Evolutionary conservation across 2,329 filamentous ascomycete genomes (phyloP).

Genomic region (Penicillium sp.): DNA sequence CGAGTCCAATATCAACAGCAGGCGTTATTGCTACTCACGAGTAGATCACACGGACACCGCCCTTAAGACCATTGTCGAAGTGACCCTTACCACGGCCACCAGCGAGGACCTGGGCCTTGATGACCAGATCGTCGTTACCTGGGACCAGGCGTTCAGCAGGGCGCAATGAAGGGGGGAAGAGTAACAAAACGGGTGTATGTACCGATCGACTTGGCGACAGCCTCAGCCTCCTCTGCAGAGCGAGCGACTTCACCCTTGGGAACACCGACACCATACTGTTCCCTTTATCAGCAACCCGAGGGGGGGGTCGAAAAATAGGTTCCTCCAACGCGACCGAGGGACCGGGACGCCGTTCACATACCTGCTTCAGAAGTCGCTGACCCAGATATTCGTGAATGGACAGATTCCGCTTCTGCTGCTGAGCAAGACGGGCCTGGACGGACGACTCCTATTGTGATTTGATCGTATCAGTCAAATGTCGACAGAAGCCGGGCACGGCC

Average conservation of each 20-base stretch:
- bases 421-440: slow-evolving; percentile 53
- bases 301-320: slow-evolving; percentile 6
- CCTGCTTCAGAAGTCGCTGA: slow-evolving; percentile 76
- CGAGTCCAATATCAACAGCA: background rate
- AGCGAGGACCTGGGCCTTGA: slow-evolving; percentile 98
- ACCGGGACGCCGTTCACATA: slow-evolving; percentile 36
- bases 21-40: slow-evolving; percentile 55
- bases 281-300: slow-evolving; percentile 24
- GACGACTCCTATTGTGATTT: slow-evolving; percentile 52
- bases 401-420: slow-evolving; percentile 81
- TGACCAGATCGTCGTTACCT: slow-evolving; percentile 91
- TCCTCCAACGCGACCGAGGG: slow-evolving; percentile 14
- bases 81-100: slow-evolving; percentile 96
- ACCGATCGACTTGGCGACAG: slow-evolving; percentile 85
- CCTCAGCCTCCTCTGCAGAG: slow-evolving; percentile 81
- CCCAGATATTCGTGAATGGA: slow-evolving; percentile 99
- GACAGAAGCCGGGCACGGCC: slow-evolving; percentile 12
- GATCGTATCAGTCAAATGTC: slow-evolving; percentile 8
- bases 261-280: slow-evolving; percentile 87
- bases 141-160: slow-evolving; percentile 20
- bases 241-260: slow-evolving; percentile 85
- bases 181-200: slow-evolving; percentile 28
- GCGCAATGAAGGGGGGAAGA: slow-evolving; percentile 7
- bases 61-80: slow-evolving; percentile 98
- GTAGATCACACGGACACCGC: slow-evolving; percentile 97